Conservation (phyloP, 2,329 filamentous ascomycete species). For the Nemania sp. region DNA sequence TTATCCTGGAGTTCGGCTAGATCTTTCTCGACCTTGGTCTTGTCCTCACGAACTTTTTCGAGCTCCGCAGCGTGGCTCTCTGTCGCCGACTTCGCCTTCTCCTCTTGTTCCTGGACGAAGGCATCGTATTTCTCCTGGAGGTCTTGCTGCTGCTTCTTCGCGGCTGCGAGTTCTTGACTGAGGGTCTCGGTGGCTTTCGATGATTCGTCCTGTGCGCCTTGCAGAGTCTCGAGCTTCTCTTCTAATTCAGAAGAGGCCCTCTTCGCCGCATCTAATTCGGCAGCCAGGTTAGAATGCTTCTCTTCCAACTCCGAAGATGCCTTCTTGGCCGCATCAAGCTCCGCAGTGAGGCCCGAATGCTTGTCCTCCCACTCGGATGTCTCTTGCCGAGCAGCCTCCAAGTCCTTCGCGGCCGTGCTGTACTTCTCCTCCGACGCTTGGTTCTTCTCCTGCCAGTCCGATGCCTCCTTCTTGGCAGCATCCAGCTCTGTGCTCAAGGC, state of each 20-base stretch:
- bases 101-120: constrained; percentile 31
- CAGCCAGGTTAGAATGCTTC: constrained; percentile 24
- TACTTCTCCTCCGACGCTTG: constrained; percentile 28
- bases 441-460: constrained; percentile 33
- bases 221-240: constrained; percentile 31
- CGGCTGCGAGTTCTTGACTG: constrained; percentile 36
- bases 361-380: constrained; percentile 35
- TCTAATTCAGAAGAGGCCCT: constrained; percentile 31
- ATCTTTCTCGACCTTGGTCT: constrained; percentile 35
- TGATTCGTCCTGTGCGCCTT: constrained; percentile 28
- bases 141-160: constrained; percentile 38
- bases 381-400: constrained; percentile 40
- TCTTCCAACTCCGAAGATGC: constrained; percentile 30
- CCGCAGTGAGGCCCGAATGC: constrained; percentile 21
- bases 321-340: constrained; percentile 35
- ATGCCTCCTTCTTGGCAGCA: constrained; percentile 31
- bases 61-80: constrained; percentile 31
- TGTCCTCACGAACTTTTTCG: constrained; percentile 26
- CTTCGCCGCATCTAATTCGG: constrained; percentile 36
- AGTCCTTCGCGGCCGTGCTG: constrained; percentile 31
- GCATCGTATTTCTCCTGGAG: constrained; percentile 27
- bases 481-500: constrained; percentile 31
- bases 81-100: constrained; percentile 30
- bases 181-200: constrained; percentile 38
- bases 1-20: constrained; percentile 35